Evolutionary conservation across 768 basidiomycete genomes (phyloP), one percentile per base, ranked within the genome.

Genomic region (Steccherinum ochraceum): DNA sequence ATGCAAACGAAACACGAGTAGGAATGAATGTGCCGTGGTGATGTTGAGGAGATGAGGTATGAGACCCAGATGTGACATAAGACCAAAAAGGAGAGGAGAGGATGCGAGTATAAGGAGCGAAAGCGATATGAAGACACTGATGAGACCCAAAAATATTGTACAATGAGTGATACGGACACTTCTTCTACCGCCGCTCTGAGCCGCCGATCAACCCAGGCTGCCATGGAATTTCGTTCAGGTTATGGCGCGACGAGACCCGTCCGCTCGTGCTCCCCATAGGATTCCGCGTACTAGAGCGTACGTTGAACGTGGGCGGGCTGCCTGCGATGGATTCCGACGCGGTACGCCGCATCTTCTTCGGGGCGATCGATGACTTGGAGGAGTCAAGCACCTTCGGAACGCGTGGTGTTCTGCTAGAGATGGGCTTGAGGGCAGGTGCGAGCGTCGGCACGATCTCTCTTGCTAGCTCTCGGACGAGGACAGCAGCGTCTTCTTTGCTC

Each of bases 391-490:
- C 30, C 61, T 70, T 72, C 24, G 73, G 68, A 21, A 68, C 67
- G 23, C 73, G 71, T 40, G 59, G 41, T 42, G 62, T 71, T 46
- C 66, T 72, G 19, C 64, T 57, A 3, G 59, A 58, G 0, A 67
- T 70, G 11, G 86, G 86, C 62, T 74, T 81, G 58, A 90, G 66
- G 4, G 77, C 89, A 2, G 89, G 88, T 30, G 79, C 78, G 40
- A 93, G 74, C 0, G 83, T 77, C 0, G 90, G 90, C 20, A 90
- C 72, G 52, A 93, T 90, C 67, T 93, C 90, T 58, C 86, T 77
- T 18, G 92, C 92, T 42, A 96, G 68, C 65, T 97, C 90, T 51
- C 89, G 76, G 16, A 96, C 93, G 24, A 99, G 77, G 16, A 98
- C 86, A 0, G 95, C 93, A 12, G 83, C 88, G 64, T 99, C 96